Base-by-base conservation (phyloP, 495 filamentous ascomycete species). In the Lichenothelia convexa region DNA sequence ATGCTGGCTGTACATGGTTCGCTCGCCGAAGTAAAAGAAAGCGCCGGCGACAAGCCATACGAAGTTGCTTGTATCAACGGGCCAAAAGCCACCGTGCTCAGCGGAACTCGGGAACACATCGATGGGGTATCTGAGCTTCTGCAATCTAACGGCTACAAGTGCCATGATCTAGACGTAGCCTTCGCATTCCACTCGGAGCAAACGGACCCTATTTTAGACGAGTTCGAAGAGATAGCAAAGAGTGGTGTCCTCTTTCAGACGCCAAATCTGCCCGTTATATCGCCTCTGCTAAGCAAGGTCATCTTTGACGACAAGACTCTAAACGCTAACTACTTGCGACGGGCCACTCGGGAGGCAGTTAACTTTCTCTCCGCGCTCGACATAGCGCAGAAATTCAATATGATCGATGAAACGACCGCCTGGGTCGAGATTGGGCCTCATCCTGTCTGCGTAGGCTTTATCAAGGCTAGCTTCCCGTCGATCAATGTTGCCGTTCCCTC, bases 141-240 rank as follows among this genome's bases (percentile, higher is more conserved):
- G 2, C 18, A 41, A 16, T 22, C 34, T 0, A 21, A 42, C 2
- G 49, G 50, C 7, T 18, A 47, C 12, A 48, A 49, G 34, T 42
- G 29, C 5, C 43, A 68, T 0, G 71, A 70, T 41, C 63, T 89
- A 3, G 68, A 72, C 23, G 70, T 85, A 11, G 76, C 77, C 21
- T 86, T 73, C 38, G 82, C 81, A 11, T 89, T 84, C 64, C 82
- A 91, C 53, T 79, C 81, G 3, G 62, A 70, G 0, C 82, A 87
- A 45, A 71, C 87, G 18, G 76, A 86, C n/a, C 64, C 75, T 17
- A 78, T 89, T 16, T 54, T 85, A 4, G 66, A 74, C 4, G 62
- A 66, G 0, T 79, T 85, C 30, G 71, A 78, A 40, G 52, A 57
- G 2, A 47, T 73, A 24, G 74, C 74, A 2, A 55, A 52, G 12